Base-by-base conservation (phyloP, 2,329 filamentous ascomycete species). In the Ophiostoma pallidulum region DNA sequence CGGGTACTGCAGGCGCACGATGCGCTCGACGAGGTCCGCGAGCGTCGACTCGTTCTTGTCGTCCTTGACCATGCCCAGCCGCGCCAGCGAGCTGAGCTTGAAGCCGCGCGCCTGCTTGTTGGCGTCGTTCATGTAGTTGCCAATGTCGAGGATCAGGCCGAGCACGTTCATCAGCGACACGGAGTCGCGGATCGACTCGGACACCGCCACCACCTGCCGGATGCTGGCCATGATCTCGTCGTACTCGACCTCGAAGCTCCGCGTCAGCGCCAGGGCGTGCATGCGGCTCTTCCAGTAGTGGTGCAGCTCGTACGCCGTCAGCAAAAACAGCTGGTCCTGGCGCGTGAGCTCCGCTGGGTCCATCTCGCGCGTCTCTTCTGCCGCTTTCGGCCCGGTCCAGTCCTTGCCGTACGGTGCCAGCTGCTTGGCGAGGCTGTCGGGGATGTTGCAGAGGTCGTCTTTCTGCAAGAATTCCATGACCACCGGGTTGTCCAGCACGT, bases 101-200 rank as follows among this genome's bases (percentile, higher is more conserved):
- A 98, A 98, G 53, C 92, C 92, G 49, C 84, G 86, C 4, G 92
- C 92, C 68, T 97, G 92, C 70, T 98, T 98, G 69, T 96, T 97
- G 47, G 90, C 84, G 62, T 97, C 92, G 72, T 98, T 98, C 92
- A 98, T 98, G 74, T 95, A 98, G 66, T 98, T 98, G 65, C 92
- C 92, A 60, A 98, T 95, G 64, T 96, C 91, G 58, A 98, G 72
- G 65, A 98, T 98, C 53, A 97, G 75, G 50, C 91, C 90, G 48
- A 98, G 78, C 40, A 98, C 89, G 56, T 94, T 96, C 83, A 97
- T 95, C 58, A 98, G 70, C 22, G 88, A 85, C 22, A 94, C 88
- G 1, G 90, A 96, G 61, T 94, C 89, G 41, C 91, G 80, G 47
- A 98, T 70, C 9, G 88, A 86, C 67, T 97, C 91, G 4, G 90